phyloP scores from a whole-genome alignment of 148 eudicot genomes.

The Selenicereus undatus region DNA sequence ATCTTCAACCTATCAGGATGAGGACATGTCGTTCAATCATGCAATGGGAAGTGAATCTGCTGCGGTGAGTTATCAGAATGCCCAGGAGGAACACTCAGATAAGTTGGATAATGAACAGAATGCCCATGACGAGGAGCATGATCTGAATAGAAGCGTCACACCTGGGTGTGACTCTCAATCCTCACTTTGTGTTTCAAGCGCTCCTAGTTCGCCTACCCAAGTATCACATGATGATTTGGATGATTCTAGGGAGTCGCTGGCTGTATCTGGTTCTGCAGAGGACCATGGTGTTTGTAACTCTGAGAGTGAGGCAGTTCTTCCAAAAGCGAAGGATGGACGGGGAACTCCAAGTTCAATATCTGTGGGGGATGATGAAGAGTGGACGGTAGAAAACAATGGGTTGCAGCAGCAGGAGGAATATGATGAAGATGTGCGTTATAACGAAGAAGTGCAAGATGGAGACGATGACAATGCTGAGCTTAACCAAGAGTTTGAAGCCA shows the following conservation, averaged over 20 bases:
- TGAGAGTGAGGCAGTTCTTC: constrained; percentile 33
- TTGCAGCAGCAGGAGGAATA: constrained; percentile 83
- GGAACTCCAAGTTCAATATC: constrained; percentile 45
- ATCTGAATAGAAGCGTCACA: constrained; percentile 33
- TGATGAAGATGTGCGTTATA: constrained; percentile 82
- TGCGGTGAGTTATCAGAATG: constrained; percentile 36
- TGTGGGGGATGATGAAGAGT: constrained; percentile 81
- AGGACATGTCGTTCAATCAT: constrained; percentile 31
- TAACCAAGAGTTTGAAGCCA: constrained; percentile 55
- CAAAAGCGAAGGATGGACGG: constrained; percentile 32
- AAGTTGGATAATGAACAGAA: constrained; percentile 35
- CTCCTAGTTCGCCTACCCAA: constrained; percentile 84
- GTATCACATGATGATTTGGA: constrained; percentile 90
- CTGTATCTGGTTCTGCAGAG: constrained; percentile 36
- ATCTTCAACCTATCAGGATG: constrained; percentile 45
- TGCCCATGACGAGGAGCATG: constrained; percentile 35
- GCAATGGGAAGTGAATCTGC: constrained; percentile 38
- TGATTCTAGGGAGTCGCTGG: constrained; percentile 63
- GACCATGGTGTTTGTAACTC: constrained; percentile 34
- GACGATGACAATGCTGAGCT: constrained; percentile 53
- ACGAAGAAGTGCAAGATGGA: constrained; percentile 70
- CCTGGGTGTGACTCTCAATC: constrained; percentile 82
- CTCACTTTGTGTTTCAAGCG: constrained; percentile 87
- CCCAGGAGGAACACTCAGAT: constrained; percentile 41
- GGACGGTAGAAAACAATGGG: constrained; percentile 64